These are phyloP conservation scores for Sorghum bicolor DNA, from an alignment of 176 grass and related monocot genomes.

Conservation along the genomic window DNA sequence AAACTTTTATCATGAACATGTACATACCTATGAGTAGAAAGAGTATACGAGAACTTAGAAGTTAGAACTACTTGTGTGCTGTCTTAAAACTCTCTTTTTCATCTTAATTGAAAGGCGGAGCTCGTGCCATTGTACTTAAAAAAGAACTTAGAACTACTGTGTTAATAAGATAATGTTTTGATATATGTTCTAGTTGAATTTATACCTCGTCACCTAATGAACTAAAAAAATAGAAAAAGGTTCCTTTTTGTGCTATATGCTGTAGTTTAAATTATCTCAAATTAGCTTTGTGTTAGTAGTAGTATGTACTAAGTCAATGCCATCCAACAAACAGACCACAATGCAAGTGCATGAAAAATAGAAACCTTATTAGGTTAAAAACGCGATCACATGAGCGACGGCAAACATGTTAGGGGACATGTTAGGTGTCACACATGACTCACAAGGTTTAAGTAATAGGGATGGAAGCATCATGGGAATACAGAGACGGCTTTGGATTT, in stretches of 20 bases:
- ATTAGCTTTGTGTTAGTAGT: slow-evolving; percentile 6
- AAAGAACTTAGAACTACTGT: slow-evolving; percentile 18
- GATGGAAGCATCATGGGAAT: slow-evolving; percentile 69
- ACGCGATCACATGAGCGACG: slow-evolving; percentile 38
- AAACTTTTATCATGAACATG: slow-evolving; percentile 12
- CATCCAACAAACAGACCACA: slow-evolving; percentile 11
- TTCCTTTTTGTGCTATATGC: too few relatives aligned
- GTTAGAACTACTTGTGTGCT: too few relatives aligned
- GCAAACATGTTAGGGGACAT: slow-evolving; percentile 48
- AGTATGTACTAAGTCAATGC: slow-evolving; percentile 25
- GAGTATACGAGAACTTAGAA: not conserved
- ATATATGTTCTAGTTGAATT: not conserved
- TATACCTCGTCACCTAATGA: not conserved
- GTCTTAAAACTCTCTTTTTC: too few relatives aligned
- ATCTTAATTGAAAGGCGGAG: too few relatives aligned
- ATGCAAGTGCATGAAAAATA: slow-evolving; percentile 30
- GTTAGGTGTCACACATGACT: slow-evolving; percentile 75
- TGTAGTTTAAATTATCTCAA: not conserved
- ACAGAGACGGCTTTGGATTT: slow-evolving; percentile 48
- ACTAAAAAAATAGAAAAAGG: too few relatives aligned
- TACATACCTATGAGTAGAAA: too few relatives aligned
- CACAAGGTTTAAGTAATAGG: slow-evolving; percentile 45
- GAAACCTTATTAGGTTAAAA: slow-evolving; percentile 34
- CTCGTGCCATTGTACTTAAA: too few relatives aligned
- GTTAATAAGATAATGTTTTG: not conserved